A percentile compares a stretch with the other conserved stretches of the same genome.
Evolutionary conservation across 371 early-diverging fungal genomes (phyloP).

Genomic region (Gilbertella persicaria): DNA sequence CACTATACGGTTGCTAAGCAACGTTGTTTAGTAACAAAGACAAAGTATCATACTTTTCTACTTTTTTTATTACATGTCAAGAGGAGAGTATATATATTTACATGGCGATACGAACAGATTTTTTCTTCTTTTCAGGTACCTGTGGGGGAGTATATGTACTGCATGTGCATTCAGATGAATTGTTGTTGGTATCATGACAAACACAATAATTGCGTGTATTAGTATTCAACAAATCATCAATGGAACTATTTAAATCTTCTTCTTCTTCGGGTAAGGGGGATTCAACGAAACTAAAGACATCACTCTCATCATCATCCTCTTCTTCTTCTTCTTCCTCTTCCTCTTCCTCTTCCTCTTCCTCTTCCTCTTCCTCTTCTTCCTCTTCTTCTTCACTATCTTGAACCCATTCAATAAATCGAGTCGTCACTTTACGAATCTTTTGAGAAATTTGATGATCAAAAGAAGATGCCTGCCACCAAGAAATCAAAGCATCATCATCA

Average conservation of each 20-base stretch:
- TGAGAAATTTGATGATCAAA: conserved; percentile 5
- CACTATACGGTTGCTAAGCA: too few relatives aligned
- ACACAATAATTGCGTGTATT: conserved; percentile 16
- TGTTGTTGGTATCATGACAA: conserved; percentile 13
- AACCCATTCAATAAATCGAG: conserved; percentile 22
- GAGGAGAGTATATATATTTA: conserved; percentile 15
- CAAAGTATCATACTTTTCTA: too few relatives aligned
- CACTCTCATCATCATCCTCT: conserved; percentile 23
- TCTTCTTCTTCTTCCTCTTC: conserved; percentile 12
- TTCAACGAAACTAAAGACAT: conserved; percentile 9
- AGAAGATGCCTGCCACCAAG: conserved; percentile 38
- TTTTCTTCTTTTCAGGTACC: conserved; percentile 21
- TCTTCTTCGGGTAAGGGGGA: conserved; percentile 22
- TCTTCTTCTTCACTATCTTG: conserved; percentile 20
- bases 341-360: conserved; percentile 9
- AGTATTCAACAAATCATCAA: conserved; percentile 8
- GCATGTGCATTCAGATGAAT: conserved; percentile 14
- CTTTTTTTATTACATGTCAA: too few relatives aligned
- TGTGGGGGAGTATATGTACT: conserved; percentile 19
- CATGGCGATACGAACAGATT: conserved; percentile 30
- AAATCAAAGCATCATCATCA: conserved; percentile 37
- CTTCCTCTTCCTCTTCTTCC: conserved; percentile 20
- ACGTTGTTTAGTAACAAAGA: not conserved
- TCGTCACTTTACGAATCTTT: conserved; percentile 12
- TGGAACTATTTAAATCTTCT: conserved; percentile 4